Percentiles rank a stretch among this genome's conserved stretches.
These are phyloP conservation scores for Talaromyces sp. DNA, from an alignment of 2,329 filamentous ascomycete genomes.

Conservation along the genomic window DNA sequence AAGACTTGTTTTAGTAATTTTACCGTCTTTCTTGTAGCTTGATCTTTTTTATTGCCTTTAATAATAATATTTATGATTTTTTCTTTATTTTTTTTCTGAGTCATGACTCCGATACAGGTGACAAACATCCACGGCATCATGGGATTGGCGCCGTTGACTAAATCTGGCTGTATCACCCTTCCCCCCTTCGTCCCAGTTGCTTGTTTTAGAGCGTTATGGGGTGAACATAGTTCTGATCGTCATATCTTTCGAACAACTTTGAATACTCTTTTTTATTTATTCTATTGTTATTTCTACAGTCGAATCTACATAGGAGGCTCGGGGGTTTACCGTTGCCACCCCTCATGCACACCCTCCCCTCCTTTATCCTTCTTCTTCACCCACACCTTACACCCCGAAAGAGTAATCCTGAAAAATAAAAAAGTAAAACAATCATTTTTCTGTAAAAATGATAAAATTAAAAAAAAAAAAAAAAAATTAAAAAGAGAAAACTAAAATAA, in stretches of 20 bases:
- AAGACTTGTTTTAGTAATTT: constrained; percentile 5
- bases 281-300: too few species aligned
- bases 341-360: constrained; percentile 16
- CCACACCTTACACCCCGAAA: not conserved
- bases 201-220: constrained; percentile 12
- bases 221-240: not conserved
- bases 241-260: not conserved
- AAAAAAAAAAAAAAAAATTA: constrained; percentile 8
- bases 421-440: too few species aligned
- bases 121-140: constrained; percentile 27
- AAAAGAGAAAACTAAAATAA: not conserved
- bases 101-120: constrained; percentile 29
- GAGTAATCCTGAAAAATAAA: constrained; percentile 1
- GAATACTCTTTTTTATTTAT: not conserved
- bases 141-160: constrained; percentile 26
- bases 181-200: constrained; percentile 23
- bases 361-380: constrained; percentile 1
- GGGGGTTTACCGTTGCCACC: constrained; percentile 24
- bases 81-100: constrained; percentile 13
- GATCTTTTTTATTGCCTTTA: not conserved
- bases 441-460: constrained; percentile 7
- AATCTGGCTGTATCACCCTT: constrained; percentile 32
- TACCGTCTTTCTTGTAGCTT: not conserved
- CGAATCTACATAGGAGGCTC: constrained; percentile 13
- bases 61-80: not conserved